Percentiles rank a stretch among this genome's conserved stretches.
phyloP scores from a whole-genome alignment of 768 basidiomycete species.

The Suillus bovinus region DNA sequence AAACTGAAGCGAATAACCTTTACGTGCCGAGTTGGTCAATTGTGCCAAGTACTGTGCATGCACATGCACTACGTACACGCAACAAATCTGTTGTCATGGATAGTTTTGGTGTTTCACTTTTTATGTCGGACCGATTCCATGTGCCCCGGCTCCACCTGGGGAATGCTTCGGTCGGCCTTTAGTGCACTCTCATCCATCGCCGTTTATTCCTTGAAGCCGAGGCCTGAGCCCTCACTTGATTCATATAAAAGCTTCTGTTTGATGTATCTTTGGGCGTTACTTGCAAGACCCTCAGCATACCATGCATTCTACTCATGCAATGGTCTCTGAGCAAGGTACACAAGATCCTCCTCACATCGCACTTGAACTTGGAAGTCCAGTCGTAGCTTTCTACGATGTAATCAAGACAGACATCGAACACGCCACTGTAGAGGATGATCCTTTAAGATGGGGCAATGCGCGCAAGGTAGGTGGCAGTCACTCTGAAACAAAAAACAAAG shows the following conservation, averaged over 20 bases:
- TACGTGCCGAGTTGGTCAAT: not conserved
- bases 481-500: not conserved
- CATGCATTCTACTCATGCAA: not conserved
- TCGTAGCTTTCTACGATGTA: not conserved
- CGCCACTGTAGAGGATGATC: slow-evolving; percentile 55
- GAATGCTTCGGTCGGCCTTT: not conserved
- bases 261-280: not conserved
- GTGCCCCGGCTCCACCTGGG: not conserved
- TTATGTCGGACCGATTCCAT: not conserved
- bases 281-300: not conserved
- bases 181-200: not conserved
- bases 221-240: not conserved
- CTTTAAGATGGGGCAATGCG: slow-evolving; percentile 55
- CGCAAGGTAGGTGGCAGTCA: slow-evolving; percentile 47
- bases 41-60: no score
- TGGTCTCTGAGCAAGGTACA: not conserved
- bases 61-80: no score
- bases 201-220: not conserved
- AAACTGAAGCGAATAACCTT: not conserved
- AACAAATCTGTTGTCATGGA: not conserved
- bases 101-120: not conserved
- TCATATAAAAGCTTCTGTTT: slow-evolving; percentile 1
- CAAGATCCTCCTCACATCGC: not conserved
- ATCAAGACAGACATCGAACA: slow-evolving; percentile 38
- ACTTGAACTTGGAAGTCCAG: not conserved